These are phyloP conservation scores for Thielaviopsis punctulata DNA, from an alignment of 2,329 filamentous ascomycete genomes.

Conservation along the genomic window DNA sequence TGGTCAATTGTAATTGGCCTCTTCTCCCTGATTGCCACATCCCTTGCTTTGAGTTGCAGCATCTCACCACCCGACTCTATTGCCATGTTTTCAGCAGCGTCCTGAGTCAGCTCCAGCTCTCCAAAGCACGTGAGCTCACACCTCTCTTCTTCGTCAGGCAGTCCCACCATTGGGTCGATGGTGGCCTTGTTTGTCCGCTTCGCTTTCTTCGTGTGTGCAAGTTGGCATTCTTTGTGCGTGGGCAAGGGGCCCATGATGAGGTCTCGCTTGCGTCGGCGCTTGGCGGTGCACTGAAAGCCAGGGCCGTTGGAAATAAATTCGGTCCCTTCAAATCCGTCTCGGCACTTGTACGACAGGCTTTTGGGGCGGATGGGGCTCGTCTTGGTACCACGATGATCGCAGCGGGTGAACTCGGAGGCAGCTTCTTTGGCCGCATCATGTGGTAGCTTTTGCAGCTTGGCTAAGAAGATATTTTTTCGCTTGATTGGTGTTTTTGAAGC, in stretches of 20 bases:
- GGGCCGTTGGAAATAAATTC: constrained; percentile 10
- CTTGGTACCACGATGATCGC: neutral
- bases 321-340: constrained; percentile 9
- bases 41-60: neutral
- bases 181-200: neutral
- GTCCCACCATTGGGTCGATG: neutral
- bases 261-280: constrained; percentile 4
- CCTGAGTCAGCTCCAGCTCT: constrained; percentile 5
- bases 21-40: neutral
- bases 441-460: neutral
- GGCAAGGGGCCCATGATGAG: constrained; percentile 2
- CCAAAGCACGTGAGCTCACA: constrained; percentile 7
- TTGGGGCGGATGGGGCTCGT: neutral
- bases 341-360: constrained; percentile 2
- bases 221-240: constrained; percentile 2
- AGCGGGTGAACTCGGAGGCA: neutral
- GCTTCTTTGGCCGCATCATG: neutral
- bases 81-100: neutral
- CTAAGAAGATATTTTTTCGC: neutral
- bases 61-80: neutral
- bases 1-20: neutral
- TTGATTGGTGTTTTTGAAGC: neutral
- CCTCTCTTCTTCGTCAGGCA: neutral
- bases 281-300: constrained; percentile 5
- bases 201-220: neutral